Evolutionary conservation across 2,329 filamentous ascomycete species (phyloP).

Genomic region (Setomelanomma holmii): DNA sequence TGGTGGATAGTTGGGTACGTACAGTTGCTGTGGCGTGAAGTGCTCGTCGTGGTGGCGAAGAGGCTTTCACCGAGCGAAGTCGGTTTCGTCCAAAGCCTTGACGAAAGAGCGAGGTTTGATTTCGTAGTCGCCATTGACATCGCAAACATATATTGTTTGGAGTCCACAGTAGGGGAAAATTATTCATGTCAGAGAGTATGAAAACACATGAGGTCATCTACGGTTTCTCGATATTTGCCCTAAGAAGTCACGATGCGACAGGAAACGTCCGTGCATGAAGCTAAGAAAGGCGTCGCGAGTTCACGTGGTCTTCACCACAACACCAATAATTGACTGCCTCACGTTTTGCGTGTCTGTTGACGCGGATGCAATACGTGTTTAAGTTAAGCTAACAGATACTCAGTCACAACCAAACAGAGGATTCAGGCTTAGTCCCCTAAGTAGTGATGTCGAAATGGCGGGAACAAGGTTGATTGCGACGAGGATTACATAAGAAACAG

Average conservation of each 20-base stretch:
- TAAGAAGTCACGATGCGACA: constrained; percentile 24
- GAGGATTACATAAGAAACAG: constrained; percentile 3
- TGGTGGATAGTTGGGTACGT: constrained; percentile 1
- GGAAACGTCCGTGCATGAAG: constrained; percentile 11
- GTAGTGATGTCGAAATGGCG: too few relatives aligned
- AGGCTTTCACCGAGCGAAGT: constrained; percentile 14
- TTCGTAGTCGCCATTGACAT: constrained; percentile 33
- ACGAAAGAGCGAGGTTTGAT: constrained; percentile 4
- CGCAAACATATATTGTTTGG: constrained; percentile 28
- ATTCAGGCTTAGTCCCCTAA: too few relatives aligned
- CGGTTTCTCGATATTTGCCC: constrained; percentile 8
- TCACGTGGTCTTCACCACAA: constrained; percentile 25
- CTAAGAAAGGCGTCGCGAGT: constrained; percentile 20
- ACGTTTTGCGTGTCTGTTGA: too few relatives aligned
- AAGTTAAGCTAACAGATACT: too few relatives aligned
- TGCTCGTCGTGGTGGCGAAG: constrained; percentile 20
- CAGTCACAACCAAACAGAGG: too few relatives aligned
- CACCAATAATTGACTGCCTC: too few relatives aligned
- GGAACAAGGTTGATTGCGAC: neutral
- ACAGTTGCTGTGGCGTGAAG: constrained; percentile 32
- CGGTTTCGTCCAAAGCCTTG: constrained; percentile 6
- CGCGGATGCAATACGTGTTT: too few relatives aligned
- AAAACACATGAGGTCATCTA: constrained; percentile 16
- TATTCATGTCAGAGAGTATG: constrained; percentile 19
- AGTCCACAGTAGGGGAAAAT: constrained; percentile 16